Base-by-base conservation (phyloP, 768 basidiomycete species). In the Tylopilus balloui region DNA sequence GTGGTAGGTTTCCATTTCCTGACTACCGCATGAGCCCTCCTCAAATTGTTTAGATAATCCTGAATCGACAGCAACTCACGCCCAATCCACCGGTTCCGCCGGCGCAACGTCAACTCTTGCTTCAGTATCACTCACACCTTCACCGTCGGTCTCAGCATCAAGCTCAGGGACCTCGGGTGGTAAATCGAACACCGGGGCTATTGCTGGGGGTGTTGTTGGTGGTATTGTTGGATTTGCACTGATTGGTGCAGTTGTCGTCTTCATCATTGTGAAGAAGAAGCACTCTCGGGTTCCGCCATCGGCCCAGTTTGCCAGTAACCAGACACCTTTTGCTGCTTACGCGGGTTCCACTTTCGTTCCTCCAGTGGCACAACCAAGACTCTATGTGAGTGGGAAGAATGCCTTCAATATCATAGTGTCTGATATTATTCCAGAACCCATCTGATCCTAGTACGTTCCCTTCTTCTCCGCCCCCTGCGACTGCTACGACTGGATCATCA, bases 391-490 rank as follows among this genome's bases (percentile, higher is more conserved):
- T 60, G 34, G 0, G 29, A 19, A 31, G 36, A 6, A 14, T 29
- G 7, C 20, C 21, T 19, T 2, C 0, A 13, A 23, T 5, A 32
- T 11, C 42, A 13, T 40, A 19, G 17, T 35, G 15, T 57, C 45
- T 60, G 34, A 55, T 17, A 2, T 11, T 35, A n/a, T 47, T 15
- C 13, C 35, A 71, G 69, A 61, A 71, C 28, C 69, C 69, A 3
- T 66, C 70, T 31, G 71, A 71, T 44, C 70, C 71, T 11, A 63
- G 59, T 24, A 71, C 69, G 31, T 70, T 71, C 62, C 71, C 71
- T n/a, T n/a, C 48, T 34, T 54, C 68, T 3, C 58, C 67, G 9
- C n/a, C n/a, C n/a, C n/a, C n/a, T n/a, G n/a, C n/a, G n/a, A n/a
- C n/a, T n/a, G n/a, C n/a, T n/a, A n/a, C n/a, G n/a, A n/a, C n/a